Evolutionary conservation across 2,329 filamentous ascomycete species (phyloP).

Genomic region (Colletotrichum sp.): DNA sequence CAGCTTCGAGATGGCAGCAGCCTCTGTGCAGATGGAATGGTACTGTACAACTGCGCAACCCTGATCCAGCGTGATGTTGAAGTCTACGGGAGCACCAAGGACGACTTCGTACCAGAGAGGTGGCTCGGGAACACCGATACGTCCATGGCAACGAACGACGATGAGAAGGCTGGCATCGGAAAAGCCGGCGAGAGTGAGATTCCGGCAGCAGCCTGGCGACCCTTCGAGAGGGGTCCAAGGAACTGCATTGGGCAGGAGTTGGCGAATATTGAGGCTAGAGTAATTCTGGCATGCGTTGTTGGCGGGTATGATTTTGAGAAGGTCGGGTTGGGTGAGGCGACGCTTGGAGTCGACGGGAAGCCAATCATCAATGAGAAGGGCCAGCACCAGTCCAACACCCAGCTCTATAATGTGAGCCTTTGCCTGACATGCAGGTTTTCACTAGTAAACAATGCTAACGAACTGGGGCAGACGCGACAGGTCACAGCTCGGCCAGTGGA

Average conservation of each 20-base stretch:
- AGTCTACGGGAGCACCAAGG: slow-evolving; percentile 38
- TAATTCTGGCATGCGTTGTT: slow-evolving; percentile 43
- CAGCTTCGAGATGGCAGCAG: slow-evolving; percentile 30
- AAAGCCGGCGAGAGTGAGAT: slow-evolving; percentile 6
- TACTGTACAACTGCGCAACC: slow-evolving; percentile 38
- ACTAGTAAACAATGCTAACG: background rate
- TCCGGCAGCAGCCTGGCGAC: slow-evolving; percentile 50
- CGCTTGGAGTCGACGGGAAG: slow-evolving; percentile 10
- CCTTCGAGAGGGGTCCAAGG: slow-evolving; percentile 58
- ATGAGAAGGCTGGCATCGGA: background rate
- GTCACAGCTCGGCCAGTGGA: slow-evolving; percentile 24
- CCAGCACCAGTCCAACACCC: slow-evolving; percentile 12
- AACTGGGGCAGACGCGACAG: slow-evolving; percentile 8
- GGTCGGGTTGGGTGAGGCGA: slow-evolving; percentile 20
- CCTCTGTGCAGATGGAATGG: slow-evolving; percentile 34
- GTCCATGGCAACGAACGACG: slow-evolving; percentile 23
- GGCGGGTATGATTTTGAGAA: slow-evolving; percentile 24
- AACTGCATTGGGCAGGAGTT: slow-evolving; percentile 63
- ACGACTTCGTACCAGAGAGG: slow-evolving; percentile 44
- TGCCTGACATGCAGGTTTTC: background rate
- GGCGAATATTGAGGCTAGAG: slow-evolving; percentile 57
- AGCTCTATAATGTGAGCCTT: slow-evolving; percentile 21
- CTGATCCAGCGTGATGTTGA: slow-evolving; percentile 38
- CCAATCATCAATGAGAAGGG: slow-evolving; percentile 21
- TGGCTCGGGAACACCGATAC: slow-evolving; percentile 38